Base-by-base conservation (phyloP, 2,329 filamentous ascomycete species). In the Penicillium corylophilum region DNA sequence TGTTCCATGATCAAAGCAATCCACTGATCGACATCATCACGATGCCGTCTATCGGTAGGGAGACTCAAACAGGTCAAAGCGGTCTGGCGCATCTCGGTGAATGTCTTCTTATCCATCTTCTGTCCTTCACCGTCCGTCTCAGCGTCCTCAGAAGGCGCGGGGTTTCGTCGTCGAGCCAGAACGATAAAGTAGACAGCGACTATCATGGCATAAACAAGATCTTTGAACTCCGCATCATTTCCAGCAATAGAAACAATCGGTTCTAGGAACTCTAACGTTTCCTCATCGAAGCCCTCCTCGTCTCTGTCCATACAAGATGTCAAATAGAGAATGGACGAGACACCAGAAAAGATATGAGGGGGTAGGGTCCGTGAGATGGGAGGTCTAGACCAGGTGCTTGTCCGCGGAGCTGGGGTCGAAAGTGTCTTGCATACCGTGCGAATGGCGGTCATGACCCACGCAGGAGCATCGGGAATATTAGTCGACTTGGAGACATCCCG, bases 341-440 rank as follows among this genome's bases (percentile, higher is more conserved):
- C 79, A 1, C 89, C 90, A 0, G 89, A 86, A 44, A 89, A 82
- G 0, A 95, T 81, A 48, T 90, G 88, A 0, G 88, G 87, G 0
- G 83, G 83, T 3, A 91, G 79, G 4, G 76, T 78, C 24, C 67
- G 60, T 1, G 72, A 74, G 3, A 74, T 67, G 8, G 70, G 65
- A 20, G 69, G 69, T 8, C 70, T 65, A 9, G 71, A 72, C 64
- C 64, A 68, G 20, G 67, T 63, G 26, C 63, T 69, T 50, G 66
- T 70, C 15, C 66, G 63, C 6, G 70, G 66, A 28, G 71, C 68
- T 6, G 81, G 78, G 0, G 84, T 82, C 1, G 79, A 77, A 9
- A 90, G 77, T 22, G 81, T 78, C 35, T 78, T 79, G 67, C 87
- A 87, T 10, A 95, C 70, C 51, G 79, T 80, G 22, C 87, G 81